These are phyloP conservation scores for Toxoplasma gondii DNA, from an alignment of 169 alveolate species.

Conservation along the genomic window DNA sequence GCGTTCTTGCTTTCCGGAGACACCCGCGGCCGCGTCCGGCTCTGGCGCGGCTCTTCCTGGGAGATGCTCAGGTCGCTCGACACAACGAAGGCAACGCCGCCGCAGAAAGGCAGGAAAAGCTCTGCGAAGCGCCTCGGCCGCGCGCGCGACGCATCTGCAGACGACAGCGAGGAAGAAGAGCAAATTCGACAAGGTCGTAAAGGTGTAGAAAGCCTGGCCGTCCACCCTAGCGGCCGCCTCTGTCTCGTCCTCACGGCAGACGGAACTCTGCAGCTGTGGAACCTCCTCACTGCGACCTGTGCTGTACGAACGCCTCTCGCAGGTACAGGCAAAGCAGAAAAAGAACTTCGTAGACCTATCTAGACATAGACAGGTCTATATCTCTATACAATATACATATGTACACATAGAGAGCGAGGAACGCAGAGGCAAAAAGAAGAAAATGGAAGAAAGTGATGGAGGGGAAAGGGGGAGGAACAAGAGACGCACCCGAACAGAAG, in stretches of 20 bases:
- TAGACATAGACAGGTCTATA: no score
- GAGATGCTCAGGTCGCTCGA: neutral
- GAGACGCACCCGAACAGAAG: no score
- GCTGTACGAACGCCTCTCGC: neutral
- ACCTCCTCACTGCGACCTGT: neutral
- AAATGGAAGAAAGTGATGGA: neutral
- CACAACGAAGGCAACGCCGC: neutral
- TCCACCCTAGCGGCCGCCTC: slow-evolving; percentile 9
- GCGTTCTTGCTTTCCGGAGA: neutral
- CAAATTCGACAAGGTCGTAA: neutral
- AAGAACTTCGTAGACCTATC: no score
- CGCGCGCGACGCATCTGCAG: neutral
- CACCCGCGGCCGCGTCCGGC: neutral
- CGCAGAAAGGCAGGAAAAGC: neutral
- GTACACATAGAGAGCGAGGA: neutral
- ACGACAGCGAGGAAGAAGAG: neutral
- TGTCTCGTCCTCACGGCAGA: neutral
- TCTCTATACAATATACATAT: neutral
- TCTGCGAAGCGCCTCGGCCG: neutral
- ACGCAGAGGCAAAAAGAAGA: neutral
- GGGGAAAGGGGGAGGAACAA: no score
- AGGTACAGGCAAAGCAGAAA: neutral
- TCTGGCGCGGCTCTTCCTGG: neutral
- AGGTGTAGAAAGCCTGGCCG: neutral
- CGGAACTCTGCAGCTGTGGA: neutral